These are phyloP conservation scores for Pyrus hybrid DNA, from an alignment of 331 rosid genomes.

Conservation along the genomic window DNA sequence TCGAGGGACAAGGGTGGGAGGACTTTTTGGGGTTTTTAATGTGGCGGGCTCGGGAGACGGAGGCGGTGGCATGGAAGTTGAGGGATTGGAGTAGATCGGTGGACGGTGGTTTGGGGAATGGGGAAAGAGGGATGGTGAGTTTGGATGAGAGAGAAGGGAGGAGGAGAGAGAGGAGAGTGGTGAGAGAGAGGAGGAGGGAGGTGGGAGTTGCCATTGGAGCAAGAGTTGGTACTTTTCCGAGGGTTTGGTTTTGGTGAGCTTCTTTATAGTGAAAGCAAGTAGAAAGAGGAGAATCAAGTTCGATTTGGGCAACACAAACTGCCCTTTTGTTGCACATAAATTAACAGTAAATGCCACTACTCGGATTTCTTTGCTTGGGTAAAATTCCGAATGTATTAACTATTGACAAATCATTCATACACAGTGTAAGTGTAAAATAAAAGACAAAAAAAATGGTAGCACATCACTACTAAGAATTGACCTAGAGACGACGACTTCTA, in stretches of 20 bases:
- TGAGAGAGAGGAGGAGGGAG: slow-evolving; percentile 9
- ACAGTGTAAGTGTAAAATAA: no score
- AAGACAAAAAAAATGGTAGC: no score
- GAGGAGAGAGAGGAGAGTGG: slow-evolving; percentile 24
- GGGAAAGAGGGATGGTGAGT: slow-evolving; percentile 38
- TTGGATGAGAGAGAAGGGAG: neutral
- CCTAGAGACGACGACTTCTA: no score
- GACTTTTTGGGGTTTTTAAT: slow-evolving; percentile 37
- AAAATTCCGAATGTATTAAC: neutral
- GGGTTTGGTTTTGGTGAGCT: neutral
- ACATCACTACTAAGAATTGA: no score
- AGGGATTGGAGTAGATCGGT: slow-evolving; percentile 47
- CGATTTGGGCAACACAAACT: neutral
- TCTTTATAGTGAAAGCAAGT: neutral
- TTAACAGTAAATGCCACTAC: slow-evolving; percentile 10
- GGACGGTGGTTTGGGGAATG: slow-evolving; percentile 23
- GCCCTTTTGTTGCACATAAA: neutral
- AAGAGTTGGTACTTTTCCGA: neutral
- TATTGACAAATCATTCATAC: neutral
- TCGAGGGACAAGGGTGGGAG: neutral
- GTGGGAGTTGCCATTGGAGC: slow-evolving; percentile 32
- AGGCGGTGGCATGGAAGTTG: slow-evolving; percentile 41
- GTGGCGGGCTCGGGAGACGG: slow-evolving; percentile 67
- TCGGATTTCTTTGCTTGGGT: neutral
- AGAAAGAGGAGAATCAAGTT: slow-evolving; percentile 12